Evolutionary conservation across 192 early-diverging fungal genomes (phyloP).

Genomic region (Entomortierella chlamydospora): DNA sequence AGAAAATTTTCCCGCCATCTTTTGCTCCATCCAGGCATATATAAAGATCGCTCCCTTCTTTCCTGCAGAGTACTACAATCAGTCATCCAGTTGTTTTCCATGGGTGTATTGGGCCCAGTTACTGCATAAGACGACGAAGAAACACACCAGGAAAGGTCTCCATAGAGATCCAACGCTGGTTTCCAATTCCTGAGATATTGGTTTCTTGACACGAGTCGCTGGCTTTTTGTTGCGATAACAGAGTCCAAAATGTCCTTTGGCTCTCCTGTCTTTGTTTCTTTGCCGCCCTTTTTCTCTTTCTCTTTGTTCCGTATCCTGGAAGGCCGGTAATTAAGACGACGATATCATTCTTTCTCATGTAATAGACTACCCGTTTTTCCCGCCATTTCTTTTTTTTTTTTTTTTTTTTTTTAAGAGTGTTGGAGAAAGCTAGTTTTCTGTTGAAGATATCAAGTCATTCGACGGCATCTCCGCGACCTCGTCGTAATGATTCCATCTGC

Average conservation of each 20-base stretch:
- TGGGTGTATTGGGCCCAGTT: too few species aligned
- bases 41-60: not conserved
- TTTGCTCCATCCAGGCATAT: too few species aligned
- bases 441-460: not conserved
- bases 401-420: conserved; percentile 4
- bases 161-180: too few species aligned
- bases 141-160: not conserved
- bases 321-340: not conserved
- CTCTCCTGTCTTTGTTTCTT: conserved; percentile 1
- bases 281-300: conserved; percentile 8
- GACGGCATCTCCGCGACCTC: not conserved
- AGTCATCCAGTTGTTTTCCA: conserved; percentile 29
- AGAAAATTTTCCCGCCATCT: too few species aligned
- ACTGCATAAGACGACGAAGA: not conserved
- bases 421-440: not conserved
- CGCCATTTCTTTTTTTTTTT: not conserved
- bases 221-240: not conserved
- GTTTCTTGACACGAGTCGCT: too few species aligned
- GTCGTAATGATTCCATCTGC: too few species aligned
- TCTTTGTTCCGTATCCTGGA: not conserved
- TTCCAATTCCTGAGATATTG: too few species aligned
- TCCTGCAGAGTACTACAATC: conserved; percentile 33
- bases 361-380: too few species aligned
- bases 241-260: not conserved
- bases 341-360: conserved; percentile 1